Conservation (phyloP, 2,329 filamentous ascomycete genomes). For the Fusarium dlaminii region DNA sequence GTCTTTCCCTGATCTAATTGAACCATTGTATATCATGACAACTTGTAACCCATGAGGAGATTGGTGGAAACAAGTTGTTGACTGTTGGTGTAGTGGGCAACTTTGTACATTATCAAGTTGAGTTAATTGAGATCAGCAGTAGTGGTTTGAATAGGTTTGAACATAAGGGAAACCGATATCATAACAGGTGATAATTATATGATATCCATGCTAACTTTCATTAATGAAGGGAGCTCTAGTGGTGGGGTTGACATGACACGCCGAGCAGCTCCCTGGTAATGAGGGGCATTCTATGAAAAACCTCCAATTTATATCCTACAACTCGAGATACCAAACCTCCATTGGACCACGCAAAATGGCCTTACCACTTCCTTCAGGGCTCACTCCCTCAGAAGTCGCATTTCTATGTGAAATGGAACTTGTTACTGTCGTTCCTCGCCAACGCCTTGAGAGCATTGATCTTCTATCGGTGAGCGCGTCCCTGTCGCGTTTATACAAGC, state of each 20-base stretch:
- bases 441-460: slow-evolving; percentile 85
- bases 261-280: neutral
- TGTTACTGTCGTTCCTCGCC: slow-evolving; percentile 90
- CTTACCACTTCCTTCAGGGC: slow-evolving; percentile 60
- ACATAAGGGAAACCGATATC: neutral
- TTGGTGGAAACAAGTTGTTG: too few relatives aligned
- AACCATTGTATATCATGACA: neutral
- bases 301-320: slow-evolving; percentile 23
- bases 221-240: neutral
- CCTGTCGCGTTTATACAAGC: slow-evolving; percentile 21
- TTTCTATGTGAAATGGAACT: slow-evolving; percentile 98
- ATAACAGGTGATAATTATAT: neutral
- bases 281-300: slow-evolving; percentile 21
- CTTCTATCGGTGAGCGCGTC: slow-evolving; percentile 79
- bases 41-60: neutral
- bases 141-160: neutral
- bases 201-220: neutral
- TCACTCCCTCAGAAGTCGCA: slow-evolving; percentile 87
- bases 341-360: slow-evolving; percentile 52
- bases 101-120: too few relatives aligned
- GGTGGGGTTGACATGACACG: slow-evolving; percentile 24
- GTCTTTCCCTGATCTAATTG: too few relatives aligned
- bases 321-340: slow-evolving; percentile 1
- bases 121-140: neutral
- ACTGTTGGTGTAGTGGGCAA: neutral